Conservation (phyloP, 768 basidiomycete genomes). For the Boletus patriciae region DNA sequence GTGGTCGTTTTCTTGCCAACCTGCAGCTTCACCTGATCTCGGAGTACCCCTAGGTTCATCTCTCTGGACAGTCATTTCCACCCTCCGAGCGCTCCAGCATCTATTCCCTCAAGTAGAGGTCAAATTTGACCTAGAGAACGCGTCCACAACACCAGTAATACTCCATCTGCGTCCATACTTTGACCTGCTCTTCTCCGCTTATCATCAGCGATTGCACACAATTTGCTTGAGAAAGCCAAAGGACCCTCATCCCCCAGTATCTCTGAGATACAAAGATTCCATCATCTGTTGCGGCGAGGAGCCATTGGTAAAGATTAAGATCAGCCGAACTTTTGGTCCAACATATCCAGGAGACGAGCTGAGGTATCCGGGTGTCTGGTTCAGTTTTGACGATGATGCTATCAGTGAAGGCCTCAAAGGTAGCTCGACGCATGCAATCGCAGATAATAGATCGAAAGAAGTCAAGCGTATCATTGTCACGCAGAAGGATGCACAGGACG, state of each 20-base stretch:
- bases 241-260: conserved; percentile 65
- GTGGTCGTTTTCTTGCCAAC: conserved; percentile 2
- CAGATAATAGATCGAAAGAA: conserved; percentile 68
- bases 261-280: conserved; percentile 64
- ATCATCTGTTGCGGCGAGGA: conserved; percentile 63
- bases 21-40: not conserved
- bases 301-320: conserved; percentile 59
- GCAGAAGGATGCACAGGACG: conserved; percentile 61
- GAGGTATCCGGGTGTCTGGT: conserved; percentile 81
- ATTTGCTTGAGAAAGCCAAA: conserved; percentile 70
- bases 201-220: conserved; percentile 75
- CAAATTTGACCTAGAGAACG: conserved; percentile 75
- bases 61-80: conserved; percentile 74
- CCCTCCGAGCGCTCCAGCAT: conserved; percentile 62
- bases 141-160: conserved; percentile 70
- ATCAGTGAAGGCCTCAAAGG: conserved; percentile 55
- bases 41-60: conserved; percentile 56
- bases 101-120: conserved; percentile 80
- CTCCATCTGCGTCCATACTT: conserved; percentile 79
- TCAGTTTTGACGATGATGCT: conserved; percentile 77
- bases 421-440: conserved; percentile 31
- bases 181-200: conserved; percentile 81
- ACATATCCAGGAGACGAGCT: conserved; percentile 79
- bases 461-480: conserved; percentile 74
- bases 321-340: conserved; percentile 76